Evolutionary conservation across 495 filamentous ascomycete species (phyloP), one percentile per base, ranked within the genome.

Genomic region (Astrocystis sublimbata): DNA sequence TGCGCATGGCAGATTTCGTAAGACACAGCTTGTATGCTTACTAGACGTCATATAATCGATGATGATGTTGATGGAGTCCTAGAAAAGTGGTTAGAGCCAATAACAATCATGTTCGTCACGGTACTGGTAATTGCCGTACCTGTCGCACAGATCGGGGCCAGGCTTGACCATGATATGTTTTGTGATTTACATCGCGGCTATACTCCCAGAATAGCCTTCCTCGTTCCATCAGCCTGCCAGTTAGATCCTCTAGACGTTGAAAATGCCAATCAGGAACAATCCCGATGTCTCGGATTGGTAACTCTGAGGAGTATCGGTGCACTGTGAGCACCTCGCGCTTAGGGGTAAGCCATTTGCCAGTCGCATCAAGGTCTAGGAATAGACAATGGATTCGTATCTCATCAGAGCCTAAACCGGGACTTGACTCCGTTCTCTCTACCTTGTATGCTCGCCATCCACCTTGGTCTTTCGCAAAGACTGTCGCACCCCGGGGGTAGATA

Each of bases 391-490:
- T 45, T 45, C 13, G 4, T 26, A 49, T 30, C 24, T n/a, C 24
- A 7, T 49, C 24, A 28, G 2, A 6, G 8, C 45, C 17, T 15
- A 6, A 30, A 49, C 12, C 28, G 23, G 45, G 17, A 49, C 5
- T 30, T 49, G 45, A 49, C 24, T 49, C 23, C 7, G 30, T 6
- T 3, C 45, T 49, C 26, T 49, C 24, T 28, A 49, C 45, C 24
- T 49, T 49, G 13, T 30, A 49, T 30, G 45, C 45, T 49, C 45
- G 26, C 45, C 45, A 28, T n/a, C 45, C 24, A 28, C 45, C 45
- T 2, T 28, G 13, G 45, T 49, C 45, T 12, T 49, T 47, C 30
- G 45, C 45, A 2, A 49, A 30, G 13, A 49, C 45, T 7, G 24
- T 49, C 4, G 13, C 13, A 6, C 23, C 24, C 1, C 5, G 13